phyloP scores from a whole-genome alignment of 2,329 filamentous ascomycete species.

The Fusarium penzigii region DNA sequence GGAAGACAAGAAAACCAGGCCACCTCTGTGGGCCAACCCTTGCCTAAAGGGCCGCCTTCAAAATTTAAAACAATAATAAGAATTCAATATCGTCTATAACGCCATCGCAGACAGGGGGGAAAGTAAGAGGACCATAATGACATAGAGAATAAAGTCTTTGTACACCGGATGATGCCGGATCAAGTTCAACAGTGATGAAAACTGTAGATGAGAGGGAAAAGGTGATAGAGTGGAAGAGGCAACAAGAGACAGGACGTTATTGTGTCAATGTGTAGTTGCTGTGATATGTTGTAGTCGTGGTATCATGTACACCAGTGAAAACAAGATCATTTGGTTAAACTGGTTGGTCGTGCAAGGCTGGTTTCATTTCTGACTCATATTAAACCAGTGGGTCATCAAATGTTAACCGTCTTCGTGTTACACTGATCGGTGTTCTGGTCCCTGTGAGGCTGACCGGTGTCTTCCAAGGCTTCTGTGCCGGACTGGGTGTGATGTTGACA shows the following conservation, averaged over 20 bases:
- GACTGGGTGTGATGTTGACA: conserved; percentile 95
- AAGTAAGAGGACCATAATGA: conserved; percentile 7
- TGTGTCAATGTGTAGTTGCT: conserved; percentile 18
- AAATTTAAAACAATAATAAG: conserved; percentile 4
- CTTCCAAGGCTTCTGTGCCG: conserved; percentile 86
- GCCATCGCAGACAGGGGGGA: conserved; percentile 22
- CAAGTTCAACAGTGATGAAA: conserved; percentile 13
- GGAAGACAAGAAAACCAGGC: not conserved
- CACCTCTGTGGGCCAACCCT: conserved; percentile 11
- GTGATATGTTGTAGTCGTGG: conserved; percentile 35
- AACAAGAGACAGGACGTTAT: not conserved
- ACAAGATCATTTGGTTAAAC: conserved; percentile 12
- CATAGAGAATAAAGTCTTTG: conserved; percentile 12
- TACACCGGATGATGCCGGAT: conserved; percentile 16
- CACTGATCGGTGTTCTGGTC: conserved; percentile 60
- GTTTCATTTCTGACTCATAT: conserved; percentile 4
- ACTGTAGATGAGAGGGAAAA: conserved; percentile 3
- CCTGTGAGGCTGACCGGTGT: conserved; percentile 64
- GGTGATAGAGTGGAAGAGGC: conserved; percentile 4
- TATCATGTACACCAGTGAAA: conserved; percentile 37
- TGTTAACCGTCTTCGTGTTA: conserved; percentile 74
- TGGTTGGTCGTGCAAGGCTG: not conserved
- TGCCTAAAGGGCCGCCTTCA: conserved; percentile 10
- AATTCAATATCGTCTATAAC: conserved; percentile 30
- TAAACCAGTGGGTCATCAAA: conserved; percentile 66